Percentiles rank a stretch among this genome's conserved stretches.
Conservation (phyloP, 2,329 filamentous ascomycete genomes). For the Shiraia sp. region DNA sequence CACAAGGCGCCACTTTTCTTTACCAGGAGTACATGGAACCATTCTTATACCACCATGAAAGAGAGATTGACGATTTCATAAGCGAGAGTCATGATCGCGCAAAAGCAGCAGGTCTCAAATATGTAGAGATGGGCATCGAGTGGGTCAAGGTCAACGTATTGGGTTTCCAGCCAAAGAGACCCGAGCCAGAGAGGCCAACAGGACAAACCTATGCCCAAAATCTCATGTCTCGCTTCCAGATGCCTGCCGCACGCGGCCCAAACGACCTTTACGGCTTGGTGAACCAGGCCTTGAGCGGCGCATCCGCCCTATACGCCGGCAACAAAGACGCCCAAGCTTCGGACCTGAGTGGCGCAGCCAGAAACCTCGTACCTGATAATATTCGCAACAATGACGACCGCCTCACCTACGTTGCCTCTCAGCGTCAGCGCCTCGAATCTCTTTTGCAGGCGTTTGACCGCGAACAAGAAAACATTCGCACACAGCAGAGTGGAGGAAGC, state of each 20-base stretch:
- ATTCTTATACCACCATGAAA: slow-evolving; percentile 84
- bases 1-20: slow-evolving; percentile 85
- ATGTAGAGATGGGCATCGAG: slow-evolving; percentile 51
- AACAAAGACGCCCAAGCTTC: slow-evolving; percentile 49
- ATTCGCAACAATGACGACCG: slow-evolving; percentile 68
- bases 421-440: slow-evolving; percentile 75
- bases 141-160: slow-evolving; percentile 74
- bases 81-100: slow-evolving; percentile 77
- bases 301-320: slow-evolving; percentile 53
- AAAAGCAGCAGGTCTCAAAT: slow-evolving; percentile 72
- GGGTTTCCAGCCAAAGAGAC: slow-evolving; percentile 65
- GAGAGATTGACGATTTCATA: slow-evolving; percentile 88
- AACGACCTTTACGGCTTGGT: slow-evolving; percentile 79
- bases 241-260: slow-evolving; percentile 70
- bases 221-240: slow-evolving; percentile 82
- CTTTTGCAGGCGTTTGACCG: slow-evolving; percentile 78
- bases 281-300: slow-evolving; percentile 71
- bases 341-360: slow-evolving; percentile 60
- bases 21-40: slow-evolving; percentile 87
- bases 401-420: slow-evolving; percentile 74
- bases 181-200: slow-evolving; percentile 50
- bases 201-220: slow-evolving; percentile 72
- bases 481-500: slow-evolving; percentile 47
- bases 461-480: slow-evolving; percentile 68
- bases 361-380: slow-evolving; percentile 69